Evolutionary conservation across 768 basidiomycete species (phyloP).

Genomic region (Dacryopinax spathularia): DNA sequence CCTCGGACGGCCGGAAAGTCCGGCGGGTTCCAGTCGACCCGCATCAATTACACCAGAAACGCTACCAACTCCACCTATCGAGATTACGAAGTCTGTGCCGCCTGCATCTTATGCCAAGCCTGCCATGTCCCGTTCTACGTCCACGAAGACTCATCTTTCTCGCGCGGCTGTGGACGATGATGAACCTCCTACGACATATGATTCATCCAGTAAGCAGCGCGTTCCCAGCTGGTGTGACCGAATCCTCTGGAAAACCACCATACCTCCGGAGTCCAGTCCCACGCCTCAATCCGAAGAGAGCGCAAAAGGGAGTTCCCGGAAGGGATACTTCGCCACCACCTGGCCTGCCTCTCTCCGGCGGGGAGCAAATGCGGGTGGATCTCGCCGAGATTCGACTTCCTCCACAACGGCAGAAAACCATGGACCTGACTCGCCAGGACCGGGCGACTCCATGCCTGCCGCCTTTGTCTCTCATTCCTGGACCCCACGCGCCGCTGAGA

Average conservation of each 20-base stretch:
- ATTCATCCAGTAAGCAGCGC: slow-evolving; percentile 64
- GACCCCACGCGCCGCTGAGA: no score
- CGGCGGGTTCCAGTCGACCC: not conserved
- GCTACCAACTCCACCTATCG: not conserved
- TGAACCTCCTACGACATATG: slow-evolving; percentile 47
- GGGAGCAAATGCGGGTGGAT: not conserved
- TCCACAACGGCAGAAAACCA: not conserved
- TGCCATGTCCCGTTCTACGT: not conserved
- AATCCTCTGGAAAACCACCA: slow-evolving; percentile 66
- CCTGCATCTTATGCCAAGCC: not conserved
- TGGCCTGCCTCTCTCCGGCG: not conserved
- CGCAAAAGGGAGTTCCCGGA: not conserved
- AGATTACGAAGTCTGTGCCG: not conserved
- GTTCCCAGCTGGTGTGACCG: slow-evolving; percentile 86
- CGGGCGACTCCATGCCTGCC: no score
- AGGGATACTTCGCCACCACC: not conserved
- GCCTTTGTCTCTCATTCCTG: no score
- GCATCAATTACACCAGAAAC: not conserved
- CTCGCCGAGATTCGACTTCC: not conserved
- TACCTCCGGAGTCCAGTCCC: slow-evolving; percentile 15
- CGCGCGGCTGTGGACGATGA: slow-evolving; percentile 28
- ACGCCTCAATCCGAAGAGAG: not conserved
- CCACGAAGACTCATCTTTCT: not conserved
- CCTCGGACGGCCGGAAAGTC: not conserved
- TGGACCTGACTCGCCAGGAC: not conserved